Percentiles rank a stretch among this genome's conserved stretches.
These are phyloP conservation scores for Fusarium hostae DNA, from an alignment of 2,329 filamentous ascomycete species.

Conservation along the genomic window DNA sequence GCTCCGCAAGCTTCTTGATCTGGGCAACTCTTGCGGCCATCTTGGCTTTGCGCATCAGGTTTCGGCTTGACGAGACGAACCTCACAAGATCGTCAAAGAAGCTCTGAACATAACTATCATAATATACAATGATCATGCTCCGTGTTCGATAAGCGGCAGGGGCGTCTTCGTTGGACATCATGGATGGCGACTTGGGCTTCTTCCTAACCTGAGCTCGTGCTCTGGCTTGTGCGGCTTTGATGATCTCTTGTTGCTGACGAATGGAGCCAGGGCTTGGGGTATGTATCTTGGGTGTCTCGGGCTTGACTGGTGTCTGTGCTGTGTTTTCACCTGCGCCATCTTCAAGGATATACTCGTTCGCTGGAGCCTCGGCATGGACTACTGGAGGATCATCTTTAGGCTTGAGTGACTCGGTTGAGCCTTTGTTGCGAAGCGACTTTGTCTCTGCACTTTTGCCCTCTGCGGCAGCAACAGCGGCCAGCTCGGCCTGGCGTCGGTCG, in stretches of 20 bases:
- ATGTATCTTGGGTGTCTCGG: slow-evolving; percentile 45
- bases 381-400: slow-evolving; percentile 55
- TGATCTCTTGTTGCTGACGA: slow-evolving; percentile 58
- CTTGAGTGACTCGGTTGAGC: slow-evolving; percentile 65
- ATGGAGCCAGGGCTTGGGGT: slow-evolving; percentile 38
- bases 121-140: slow-evolving; percentile 87
- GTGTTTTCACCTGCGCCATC: slow-evolving; percentile 19
- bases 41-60: slow-evolving; percentile 87
- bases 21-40: slow-evolving; percentile 81
- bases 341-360: slow-evolving; percentile 32
- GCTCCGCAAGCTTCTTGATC: slow-evolving; percentile 69
- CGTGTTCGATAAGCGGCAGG: slow-evolving; percentile 72
- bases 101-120: slow-evolving; percentile 87
- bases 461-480: slow-evolving; percentile 59
- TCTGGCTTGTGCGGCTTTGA: slow-evolving; percentile 53
- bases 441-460: slow-evolving; percentile 46
- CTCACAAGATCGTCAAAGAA: slow-evolving; percentile 86
- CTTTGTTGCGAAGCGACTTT: slow-evolving; percentile 61
- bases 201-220: slow-evolving; percentile 62
- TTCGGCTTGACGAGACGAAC: slow-evolving; percentile 81
- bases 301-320: slow-evolving; percentile 28
- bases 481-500: slow-evolving; percentile 68
- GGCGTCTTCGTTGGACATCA: slow-evolving; percentile 61
- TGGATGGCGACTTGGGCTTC: slow-evolving; percentile 62
- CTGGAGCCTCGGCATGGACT: slow-evolving; percentile 26